Percentiles rank a stretch among this genome's conserved stretches.
These are phyloP conservation scores for Stevia rebaudiana DNA, from an alignment of 140 eudicot species.

Conservation along the genomic window DNA sequence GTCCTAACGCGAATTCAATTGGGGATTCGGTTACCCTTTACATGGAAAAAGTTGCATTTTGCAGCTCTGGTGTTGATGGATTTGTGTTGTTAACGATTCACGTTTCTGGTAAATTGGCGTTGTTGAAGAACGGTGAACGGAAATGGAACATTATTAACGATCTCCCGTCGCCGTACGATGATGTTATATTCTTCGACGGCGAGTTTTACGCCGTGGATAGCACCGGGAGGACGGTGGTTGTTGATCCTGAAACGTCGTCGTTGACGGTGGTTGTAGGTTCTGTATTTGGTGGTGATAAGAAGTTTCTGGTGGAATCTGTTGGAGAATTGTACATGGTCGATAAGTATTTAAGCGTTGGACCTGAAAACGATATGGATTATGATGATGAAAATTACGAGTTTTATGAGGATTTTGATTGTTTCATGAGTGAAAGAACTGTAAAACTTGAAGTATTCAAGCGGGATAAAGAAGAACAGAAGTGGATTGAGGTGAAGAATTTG, in stretches of 20 bases:
- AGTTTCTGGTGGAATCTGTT: slow-evolving; percentile 55
- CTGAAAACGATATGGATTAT: slow-evolving; percentile 53
- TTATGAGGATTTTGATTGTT: slow-evolving; percentile 76
- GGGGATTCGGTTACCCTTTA: slow-evolving; percentile 62
- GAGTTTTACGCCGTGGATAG: slow-evolving; percentile 67
- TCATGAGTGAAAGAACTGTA: slow-evolving; percentile 63
- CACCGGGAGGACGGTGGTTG: slow-evolving; percentile 50
- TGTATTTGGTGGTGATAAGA: slow-evolving; percentile 81
- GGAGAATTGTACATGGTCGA: slow-evolving; percentile 71
- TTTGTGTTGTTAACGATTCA: slow-evolving; percentile 67
- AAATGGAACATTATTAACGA: slow-evolving; percentile 64
- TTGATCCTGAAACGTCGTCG: slow-evolving; percentile 12
- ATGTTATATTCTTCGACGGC: slow-evolving; percentile 49
- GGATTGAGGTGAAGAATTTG: slow-evolving; percentile 64
- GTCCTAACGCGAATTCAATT: slow-evolving; percentile 63
- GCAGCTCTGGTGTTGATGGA: slow-evolving; percentile 21
- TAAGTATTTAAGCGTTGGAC: slow-evolving; percentile 59
- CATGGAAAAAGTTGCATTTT: slow-evolving; percentile 76
- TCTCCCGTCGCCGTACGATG: slow-evolving; percentile 71
- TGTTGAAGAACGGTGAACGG: slow-evolving; percentile 48
- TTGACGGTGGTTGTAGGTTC: slow-evolving; percentile 43
- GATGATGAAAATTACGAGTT: slow-evolving; percentile 54
- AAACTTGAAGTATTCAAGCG: slow-evolving; percentile 65
- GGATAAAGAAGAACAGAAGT: slow-evolving; percentile 38
- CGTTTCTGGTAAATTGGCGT: slow-evolving; percentile 65